phyloP scores from a whole-genome alignment of 768 basidiomycete species.

The Leucosporidium yakuticum region DNA sequence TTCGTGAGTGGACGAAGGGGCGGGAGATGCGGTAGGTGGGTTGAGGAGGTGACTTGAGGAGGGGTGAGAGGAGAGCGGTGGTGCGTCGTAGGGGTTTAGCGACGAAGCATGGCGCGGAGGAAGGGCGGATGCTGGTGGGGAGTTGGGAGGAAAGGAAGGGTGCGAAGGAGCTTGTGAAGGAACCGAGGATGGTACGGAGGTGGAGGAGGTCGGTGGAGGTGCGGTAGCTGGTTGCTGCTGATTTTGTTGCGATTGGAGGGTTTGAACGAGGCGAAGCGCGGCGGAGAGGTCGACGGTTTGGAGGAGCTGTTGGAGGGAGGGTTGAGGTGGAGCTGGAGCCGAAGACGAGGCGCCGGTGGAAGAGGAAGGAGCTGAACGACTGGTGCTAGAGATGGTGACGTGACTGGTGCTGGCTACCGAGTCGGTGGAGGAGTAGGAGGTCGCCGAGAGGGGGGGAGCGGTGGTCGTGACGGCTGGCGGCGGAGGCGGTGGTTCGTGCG shows the following conservation, averaged over 20 bases:
- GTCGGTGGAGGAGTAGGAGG: not conserved
- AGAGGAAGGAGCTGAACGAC: not conserved
- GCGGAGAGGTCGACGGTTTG: conserved; percentile 19
- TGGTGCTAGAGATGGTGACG: not conserved
- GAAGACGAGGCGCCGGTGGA: not conserved
- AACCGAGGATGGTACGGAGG: not conserved
- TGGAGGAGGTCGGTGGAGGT: not conserved
- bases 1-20: not conserved
- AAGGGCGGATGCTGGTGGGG: not conserved
- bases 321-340: not conserved
- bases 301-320: conserved; percentile 15
- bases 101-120: not conserved
- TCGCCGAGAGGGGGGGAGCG: not conserved
- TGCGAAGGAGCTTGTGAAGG: not conserved
- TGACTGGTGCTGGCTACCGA: not conserved
- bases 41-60: not conserved
- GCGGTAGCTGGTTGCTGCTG: not conserved
- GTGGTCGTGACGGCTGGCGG: not conserved
- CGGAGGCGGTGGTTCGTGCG: not conserved
- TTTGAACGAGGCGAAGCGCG: conserved; percentile 20
- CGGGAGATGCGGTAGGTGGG: not conserved
- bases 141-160: too few species aligned
- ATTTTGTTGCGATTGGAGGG: not conserved
- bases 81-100: not conserved
- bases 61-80: not conserved